Evolutionary conservation across 225 moss, liverwort and hornwort genomes (phyloP), one percentile per base, ranked within the genome.

Genomic region (Antitrichia curtipendula): DNA sequence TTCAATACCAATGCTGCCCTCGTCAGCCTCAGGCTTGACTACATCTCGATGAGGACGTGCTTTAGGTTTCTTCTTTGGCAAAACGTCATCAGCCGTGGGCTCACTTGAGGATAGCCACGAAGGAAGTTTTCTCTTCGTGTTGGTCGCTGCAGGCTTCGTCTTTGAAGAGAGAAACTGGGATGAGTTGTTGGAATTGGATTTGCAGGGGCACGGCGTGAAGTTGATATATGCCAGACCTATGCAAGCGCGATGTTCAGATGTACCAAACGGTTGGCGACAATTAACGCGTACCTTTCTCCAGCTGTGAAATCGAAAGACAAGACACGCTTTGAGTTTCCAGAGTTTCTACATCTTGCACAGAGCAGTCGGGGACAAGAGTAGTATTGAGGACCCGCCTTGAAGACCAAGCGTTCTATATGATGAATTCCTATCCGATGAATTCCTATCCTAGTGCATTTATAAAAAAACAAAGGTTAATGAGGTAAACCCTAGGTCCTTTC

Each of bases 191-290:
- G 89, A 81, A 69, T 75, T 87, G 76, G 87, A 80, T 64, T 91
- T 76, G 70, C 81, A 89, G 49, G 87, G 77, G 81, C 91, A 87
- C 56, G 84, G 41, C 76, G 85, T 91, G 77, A 89, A 85, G 76
- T 84, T 71, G 89, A 91, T 87, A 52, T 84, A 89, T 38, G 84
- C 63, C 84, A 91, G 81, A 49, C 91, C 91, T 49, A 91, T 91
- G 87, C 89, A 91, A 28, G 91, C 81, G 69, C 91, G 87, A 71
- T 91, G 91, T 17, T 89, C 87, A 76, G 87, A 82, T 81, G 87
- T 91, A 50, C 91, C 91, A 62, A 91, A 82, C 54, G 91, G 91
- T 87, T 91, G 91, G 61, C 87, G 89, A 81, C 91, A 91, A 87
- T 60, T 87, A 49, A 91, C 85, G 41, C 87, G 91, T 69, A 91